These are phyloP conservation scores for Pilaira anomala DNA, from an alignment of 192 early-diverging fungal genomes.

Conservation along the genomic window DNA sequence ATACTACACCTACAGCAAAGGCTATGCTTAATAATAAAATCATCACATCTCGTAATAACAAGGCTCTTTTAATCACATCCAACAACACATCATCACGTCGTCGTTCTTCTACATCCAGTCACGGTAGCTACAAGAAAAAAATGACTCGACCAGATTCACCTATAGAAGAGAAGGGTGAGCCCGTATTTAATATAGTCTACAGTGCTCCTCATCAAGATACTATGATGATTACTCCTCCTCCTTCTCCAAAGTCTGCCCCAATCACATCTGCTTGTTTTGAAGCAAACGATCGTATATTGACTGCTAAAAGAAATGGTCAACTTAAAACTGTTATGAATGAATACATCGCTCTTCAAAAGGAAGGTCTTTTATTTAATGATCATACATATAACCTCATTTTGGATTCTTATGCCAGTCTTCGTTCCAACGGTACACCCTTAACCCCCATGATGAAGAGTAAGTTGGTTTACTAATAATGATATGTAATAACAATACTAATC, in stretches of 20 bases:
- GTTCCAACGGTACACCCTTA: slow-evolving; percentile 34
- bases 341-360: slow-evolving; percentile 28
- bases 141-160: not conserved
- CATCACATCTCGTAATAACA: slow-evolving; percentile 1
- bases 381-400: slow-evolving; percentile 37
- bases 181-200: not conserved
- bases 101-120: slow-evolving; percentile 5
- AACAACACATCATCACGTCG: not conserved
- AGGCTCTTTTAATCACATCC: not conserved
- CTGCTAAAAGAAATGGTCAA: slow-evolving; percentile 26
- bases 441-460: slow-evolving; percentile 27
- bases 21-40: slow-evolving; percentile 6
- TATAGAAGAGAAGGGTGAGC: not conserved
- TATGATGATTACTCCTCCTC: slow-evolving; percentile 18
- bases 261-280: slow-evolving; percentile 7
- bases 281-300: slow-evolving; percentile 29
- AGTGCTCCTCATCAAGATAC: not conserved
- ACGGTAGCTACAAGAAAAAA: not conserved
- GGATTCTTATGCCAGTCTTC: slow-evolving; percentile 27
- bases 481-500: not conserved
- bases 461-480: not conserved
- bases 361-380: slow-evolving; percentile 19
- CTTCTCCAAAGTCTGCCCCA: slow-evolving; percentile 13
- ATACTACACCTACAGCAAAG: not conserved
- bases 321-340: slow-evolving; percentile 26